Evolutionary conservation across 345 rosid genomes (phyloP).

Genomic region (Citrus mangshanensis): DNA sequence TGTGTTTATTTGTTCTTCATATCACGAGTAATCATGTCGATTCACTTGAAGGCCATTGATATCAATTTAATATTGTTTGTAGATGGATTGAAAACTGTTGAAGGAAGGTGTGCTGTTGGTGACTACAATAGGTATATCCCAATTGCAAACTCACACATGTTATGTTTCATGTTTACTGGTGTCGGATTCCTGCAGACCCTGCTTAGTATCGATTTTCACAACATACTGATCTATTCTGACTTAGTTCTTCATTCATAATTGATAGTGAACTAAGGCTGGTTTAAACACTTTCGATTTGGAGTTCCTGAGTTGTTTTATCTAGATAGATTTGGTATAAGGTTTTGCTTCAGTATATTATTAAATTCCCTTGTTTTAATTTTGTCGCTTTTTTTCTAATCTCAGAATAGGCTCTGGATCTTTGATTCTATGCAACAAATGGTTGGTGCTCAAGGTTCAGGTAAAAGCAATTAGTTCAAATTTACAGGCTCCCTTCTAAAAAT

Average conservation of each 20-base stretch:
- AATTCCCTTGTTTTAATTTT: not conserved
- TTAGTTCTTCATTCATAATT: not conserved
- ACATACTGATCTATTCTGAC: not conserved
- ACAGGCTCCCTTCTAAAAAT: not conserved
- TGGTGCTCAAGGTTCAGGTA: constrained; percentile 79
- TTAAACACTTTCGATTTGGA: not conserved
- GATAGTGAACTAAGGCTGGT: not conserved
- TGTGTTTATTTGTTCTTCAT: not conserved
- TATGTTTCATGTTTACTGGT: not conserved
- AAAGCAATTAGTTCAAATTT: constrained; percentile 9
- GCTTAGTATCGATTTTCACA: not conserved
- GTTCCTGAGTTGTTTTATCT: not conserved
- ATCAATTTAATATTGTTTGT: constrained; percentile 13
- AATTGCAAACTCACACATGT: not conserved
- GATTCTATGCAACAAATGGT: constrained; percentile 57
- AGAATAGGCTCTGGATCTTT: constrained; percentile 57
- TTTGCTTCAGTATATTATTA: not conserved
- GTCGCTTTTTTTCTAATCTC: constrained; percentile 18
- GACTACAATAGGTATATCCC: constrained; percentile 48
- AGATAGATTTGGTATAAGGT: not conserved
- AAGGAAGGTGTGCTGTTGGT: constrained; percentile 82
- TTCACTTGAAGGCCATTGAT: not conserved
- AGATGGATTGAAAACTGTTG: constrained; percentile 74
- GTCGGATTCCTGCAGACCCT: not conserved
- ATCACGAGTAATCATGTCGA: not conserved